phyloP scores from a whole-genome alignment of 1,284 basidiomycete species.

The Ceraceosorus bombacis region DNA sequence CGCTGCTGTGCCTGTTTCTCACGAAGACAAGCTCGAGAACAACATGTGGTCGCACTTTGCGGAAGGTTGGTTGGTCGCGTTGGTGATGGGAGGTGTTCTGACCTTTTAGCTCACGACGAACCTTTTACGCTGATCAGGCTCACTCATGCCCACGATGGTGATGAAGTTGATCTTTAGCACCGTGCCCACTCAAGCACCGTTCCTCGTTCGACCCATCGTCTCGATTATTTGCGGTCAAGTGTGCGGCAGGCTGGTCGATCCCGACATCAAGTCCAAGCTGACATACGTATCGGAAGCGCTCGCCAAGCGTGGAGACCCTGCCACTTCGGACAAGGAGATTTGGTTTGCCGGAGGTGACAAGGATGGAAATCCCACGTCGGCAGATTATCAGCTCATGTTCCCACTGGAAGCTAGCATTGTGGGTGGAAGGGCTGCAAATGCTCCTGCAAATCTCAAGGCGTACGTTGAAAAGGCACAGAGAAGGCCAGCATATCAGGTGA shows the following conservation, averaged over 20 bases:
- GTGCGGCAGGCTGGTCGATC: conserved; percentile 27
- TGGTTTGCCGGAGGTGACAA: conserved; percentile 46
- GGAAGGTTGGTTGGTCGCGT: conserved; percentile 14
- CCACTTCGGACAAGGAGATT: conserved; percentile 13
- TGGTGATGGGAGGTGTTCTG: neutral
- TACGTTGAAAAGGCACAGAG: conserved; percentile 38
- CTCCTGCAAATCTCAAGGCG: conserved; percentile 25
- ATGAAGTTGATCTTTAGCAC: conserved; percentile 36
- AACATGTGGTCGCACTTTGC: conserved; percentile 42
- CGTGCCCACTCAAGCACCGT: conserved; percentile 37
- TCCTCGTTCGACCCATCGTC: conserved; percentile 41
- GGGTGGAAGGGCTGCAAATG: conserved; percentile 26
- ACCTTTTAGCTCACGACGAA: neutral
- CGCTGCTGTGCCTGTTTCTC: conserved; percentile 18
- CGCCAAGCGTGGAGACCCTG: conserved; percentile 18
- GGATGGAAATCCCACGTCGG: conserved; percentile 41
- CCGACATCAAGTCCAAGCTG: conserved; percentile 32
- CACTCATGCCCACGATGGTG: conserved; percentile 39
- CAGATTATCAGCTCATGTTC: conserved; percentile 47
- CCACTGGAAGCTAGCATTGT: conserved; percentile 35
- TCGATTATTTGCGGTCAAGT: conserved; percentile 28
- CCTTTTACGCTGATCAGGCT: conserved; percentile 13
- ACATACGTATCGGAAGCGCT: conserved; percentile 28
- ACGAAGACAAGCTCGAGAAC: conserved; percentile 32
- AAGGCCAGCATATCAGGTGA: conserved; percentile 11